Percentiles rank a stretch among this genome's conserved stretches.
phyloP scores from a whole-genome alignment of 2,329 filamentous ascomycete genomes.

The Ophidiomyces ophidiicola region DNA sequence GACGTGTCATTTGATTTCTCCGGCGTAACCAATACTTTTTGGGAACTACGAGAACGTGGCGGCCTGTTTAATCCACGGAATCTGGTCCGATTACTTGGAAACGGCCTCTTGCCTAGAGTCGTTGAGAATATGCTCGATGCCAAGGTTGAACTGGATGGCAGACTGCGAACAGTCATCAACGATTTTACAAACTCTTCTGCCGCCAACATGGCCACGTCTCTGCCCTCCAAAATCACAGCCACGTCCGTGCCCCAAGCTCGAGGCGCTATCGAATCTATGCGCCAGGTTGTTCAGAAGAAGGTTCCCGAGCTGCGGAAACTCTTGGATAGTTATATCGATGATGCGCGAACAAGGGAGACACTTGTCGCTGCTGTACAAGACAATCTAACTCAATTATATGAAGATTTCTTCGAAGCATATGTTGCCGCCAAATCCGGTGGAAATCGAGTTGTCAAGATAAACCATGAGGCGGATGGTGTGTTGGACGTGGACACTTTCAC shows the following conservation, averaged over 20 bases:
- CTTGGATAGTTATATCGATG: conserved; percentile 52
- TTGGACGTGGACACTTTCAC: conserved; percentile 55
- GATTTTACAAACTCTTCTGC: conserved; percentile 52
- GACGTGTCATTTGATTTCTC: conserved; percentile 56
- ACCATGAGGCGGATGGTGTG: conserved; percentile 40
- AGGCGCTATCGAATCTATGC: conserved; percentile 37
- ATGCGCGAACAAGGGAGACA: conserved; percentile 52
- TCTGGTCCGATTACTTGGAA: conserved; percentile 47
- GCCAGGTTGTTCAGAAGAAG: conserved; percentile 46
- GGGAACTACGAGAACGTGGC: conserved; percentile 53
- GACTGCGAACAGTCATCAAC: conserved; percentile 51
- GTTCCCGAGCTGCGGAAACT: conserved; percentile 44
- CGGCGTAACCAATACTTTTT: conserved; percentile 53
- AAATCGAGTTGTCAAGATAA: conserved; percentile 22
- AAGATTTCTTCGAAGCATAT: conserved; percentile 50
- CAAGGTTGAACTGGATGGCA: conserved; percentile 54
- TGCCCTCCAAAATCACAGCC: conserved; percentile 21
- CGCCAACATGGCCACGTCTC: conserved; percentile 42
- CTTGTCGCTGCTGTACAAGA: conserved; percentile 55
- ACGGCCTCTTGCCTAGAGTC: conserved; percentile 50
- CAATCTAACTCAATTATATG: conserved; percentile 49
- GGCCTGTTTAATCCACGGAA: conserved; percentile 54
- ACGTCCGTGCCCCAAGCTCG: conserved; percentile 5
- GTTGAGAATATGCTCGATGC: conserved; percentile 62
- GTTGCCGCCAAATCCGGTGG: conserved; percentile 26